Percentiles rank a stretch among this genome's conserved stretches.
Evolutionary conservation across 176 grass and related monocot species (phyloP).

Genomic region (Microstegium vimineum): DNA sequence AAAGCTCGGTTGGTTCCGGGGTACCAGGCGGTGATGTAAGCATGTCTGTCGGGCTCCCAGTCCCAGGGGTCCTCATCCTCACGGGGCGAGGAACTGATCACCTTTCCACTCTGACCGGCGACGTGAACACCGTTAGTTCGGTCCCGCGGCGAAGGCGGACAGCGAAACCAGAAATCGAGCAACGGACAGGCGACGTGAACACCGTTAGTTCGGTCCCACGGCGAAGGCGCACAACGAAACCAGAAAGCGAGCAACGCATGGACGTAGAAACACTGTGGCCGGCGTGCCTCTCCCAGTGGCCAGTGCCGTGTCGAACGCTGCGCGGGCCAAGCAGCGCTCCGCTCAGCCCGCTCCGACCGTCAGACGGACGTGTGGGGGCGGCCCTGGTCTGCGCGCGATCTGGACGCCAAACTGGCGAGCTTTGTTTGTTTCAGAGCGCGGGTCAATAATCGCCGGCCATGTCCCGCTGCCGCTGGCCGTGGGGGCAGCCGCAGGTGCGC

Average conservation of each 20-base stretch:
- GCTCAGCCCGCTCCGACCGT: neutral
- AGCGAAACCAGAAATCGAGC: conserved; percentile 40
- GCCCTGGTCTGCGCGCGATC: neutral
- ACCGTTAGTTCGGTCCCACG: no score
- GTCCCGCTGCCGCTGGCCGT: conserved; percentile 24
- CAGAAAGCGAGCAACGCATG: no score
- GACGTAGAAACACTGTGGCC: conserved; percentile 1
- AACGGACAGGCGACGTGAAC: no score
- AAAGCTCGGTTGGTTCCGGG: neutral
- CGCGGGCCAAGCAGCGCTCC: neutral
- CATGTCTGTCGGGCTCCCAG: conserved; percentile 4
- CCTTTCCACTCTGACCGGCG: neutral
- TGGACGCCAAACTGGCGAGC: conserved; percentile 20
- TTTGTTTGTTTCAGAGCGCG: neutral
- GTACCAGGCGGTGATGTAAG: neutral
- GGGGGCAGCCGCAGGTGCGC: conserved; percentile 30
- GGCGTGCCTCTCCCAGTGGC: no score
- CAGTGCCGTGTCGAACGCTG: neutral
- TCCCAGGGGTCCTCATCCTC: neutral
- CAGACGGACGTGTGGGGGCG: neutral
- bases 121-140: neutral
- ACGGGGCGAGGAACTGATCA: neutral
- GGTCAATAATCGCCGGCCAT: conserved; percentile 30
- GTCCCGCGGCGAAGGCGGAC: neutral
- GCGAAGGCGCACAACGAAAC: no score